These are phyloP conservation scores for Hippophae tibetana DNA, from an alignment of 306 rosid species.

Conservation along the genomic window DNA sequence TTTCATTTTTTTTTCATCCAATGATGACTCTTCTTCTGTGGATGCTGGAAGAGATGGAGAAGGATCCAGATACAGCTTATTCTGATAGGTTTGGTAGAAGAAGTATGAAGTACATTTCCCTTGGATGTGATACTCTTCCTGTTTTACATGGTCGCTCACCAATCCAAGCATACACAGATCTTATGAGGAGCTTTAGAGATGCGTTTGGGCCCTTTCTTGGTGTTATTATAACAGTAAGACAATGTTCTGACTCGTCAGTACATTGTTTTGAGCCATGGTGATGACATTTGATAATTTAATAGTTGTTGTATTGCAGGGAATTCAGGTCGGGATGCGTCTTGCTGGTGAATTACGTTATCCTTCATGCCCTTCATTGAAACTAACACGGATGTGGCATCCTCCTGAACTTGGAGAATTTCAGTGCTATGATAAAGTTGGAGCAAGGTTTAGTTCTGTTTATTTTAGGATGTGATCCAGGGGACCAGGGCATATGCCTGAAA, in stretches of 20 bases:
- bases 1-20: conserved; percentile 12
- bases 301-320: conserved; percentile 47
- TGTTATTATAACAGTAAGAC: conserved; percentile 59
- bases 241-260: conserved; percentile 16
- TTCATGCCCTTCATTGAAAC: conserved; percentile 40
- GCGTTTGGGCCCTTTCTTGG: conserved; percentile 56
- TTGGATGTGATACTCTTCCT: conserved; percentile 85
- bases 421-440: conserved; percentile 76
- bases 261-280: neutral
- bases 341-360: conserved; percentile 90
- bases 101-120: conserved; percentile 66
- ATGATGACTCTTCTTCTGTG: conserved; percentile 90
- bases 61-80: conserved; percentile 63
- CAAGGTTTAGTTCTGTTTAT: conserved; percentile 16
- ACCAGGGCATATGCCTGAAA: conserved; percentile 1
- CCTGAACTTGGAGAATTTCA: conserved; percentile 78
- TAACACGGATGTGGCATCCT: conserved; percentile 34
- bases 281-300: conserved; percentile 8
- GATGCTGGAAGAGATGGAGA: conserved; percentile 71
- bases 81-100: conserved; percentile 75
- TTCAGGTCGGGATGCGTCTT: conserved; percentile 92
- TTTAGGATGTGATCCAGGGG: conserved; percentile 8
- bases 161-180: conserved; percentile 69
- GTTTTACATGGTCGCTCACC: conserved; percentile 83
- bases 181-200: conserved; percentile 79